Evolutionary conservation across 2,329 filamentous ascomycete genomes (phyloP).

Genomic region (Didymella exigua): DNA sequence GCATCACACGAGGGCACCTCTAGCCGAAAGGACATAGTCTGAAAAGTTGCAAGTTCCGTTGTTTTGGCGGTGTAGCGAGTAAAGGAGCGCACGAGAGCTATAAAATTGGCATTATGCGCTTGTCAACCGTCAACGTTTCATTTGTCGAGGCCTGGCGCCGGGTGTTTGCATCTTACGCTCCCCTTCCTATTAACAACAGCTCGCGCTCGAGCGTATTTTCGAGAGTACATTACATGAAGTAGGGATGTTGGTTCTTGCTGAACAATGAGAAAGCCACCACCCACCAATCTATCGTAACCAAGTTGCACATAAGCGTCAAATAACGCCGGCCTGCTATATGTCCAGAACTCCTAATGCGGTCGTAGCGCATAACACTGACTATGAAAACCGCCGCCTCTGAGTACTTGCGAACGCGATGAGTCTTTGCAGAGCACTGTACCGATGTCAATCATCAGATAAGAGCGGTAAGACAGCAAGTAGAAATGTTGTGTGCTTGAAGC

Average conservation of each 20-base stretch:
- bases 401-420: constrained; percentile 6
- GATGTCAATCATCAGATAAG: constrained; percentile 13
- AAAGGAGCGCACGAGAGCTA: constrained; percentile 10
- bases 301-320: constrained; percentile 1
- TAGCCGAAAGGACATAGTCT: not conserved
- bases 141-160: not conserved
- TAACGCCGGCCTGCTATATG: constrained; percentile 13
- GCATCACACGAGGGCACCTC: constrained; percentile 3
- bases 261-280: constrained; percentile 1
- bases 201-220: constrained; percentile 4
- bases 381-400: constrained; percentile 6
- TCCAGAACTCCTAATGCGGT: constrained; percentile 5
- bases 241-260: constrained; percentile 1
- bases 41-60: not conserved
- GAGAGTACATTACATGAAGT: constrained; percentile 27
- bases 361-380: constrained; percentile 1
- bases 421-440: constrained; percentile 6
- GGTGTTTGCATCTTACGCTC: constrained; percentile 2
- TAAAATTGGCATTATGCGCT: constrained; percentile 7
- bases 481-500: constrained; percentile 3
- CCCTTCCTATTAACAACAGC: constrained; percentile 12
- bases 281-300: constrained; percentile 13
- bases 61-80: constrained; percentile 7
- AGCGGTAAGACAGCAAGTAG: not conserved
- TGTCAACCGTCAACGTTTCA: constrained; percentile 9